Base-by-base conservation (phyloP, 2,329 filamentous ascomycete species). In the Fusarium napiforme region DNA sequence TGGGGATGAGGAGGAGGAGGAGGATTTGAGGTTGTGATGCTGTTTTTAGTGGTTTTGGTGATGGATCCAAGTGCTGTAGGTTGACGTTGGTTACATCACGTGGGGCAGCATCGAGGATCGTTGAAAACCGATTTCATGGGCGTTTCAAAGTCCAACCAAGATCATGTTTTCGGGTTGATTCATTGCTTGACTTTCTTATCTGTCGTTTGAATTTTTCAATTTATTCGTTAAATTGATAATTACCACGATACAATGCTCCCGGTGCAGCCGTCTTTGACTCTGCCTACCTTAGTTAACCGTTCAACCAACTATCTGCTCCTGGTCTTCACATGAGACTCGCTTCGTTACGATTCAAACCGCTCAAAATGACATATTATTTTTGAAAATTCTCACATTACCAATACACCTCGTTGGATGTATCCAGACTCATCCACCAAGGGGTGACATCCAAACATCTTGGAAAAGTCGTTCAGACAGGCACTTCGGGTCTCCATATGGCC, bases 391-490 rank as follows among this genome's bases (percentile, higher is more conserved):
- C 64, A 80, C 57, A 80, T 67, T 10, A 79, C 62, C 42, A 79
- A 47, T 15, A 82, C 79, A 37, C 81, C 81, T 15, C 73, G 78
- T n/a, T 79, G 73, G n/a, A 82, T 77, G 45, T 79, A 79, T n/a
- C 77, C 78, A 7, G 76, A 78, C 70, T 81, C 79, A 28, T 81
- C 74, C 14, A 82, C 60, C 45, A 83, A 72, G 5, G 81, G 80
- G 75, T 83, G 80, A 46, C 81, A 83, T 9, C 78, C 76, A 50
- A 83, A 80, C 55, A 81, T 67, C 32, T 78, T 73, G 26, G 77
- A 77, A 55, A 82, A 82, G 56, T 81, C 76, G 49, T 83, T 82
- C 7, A 83, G 69, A 63, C 82, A 83, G 52, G 76, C 71, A 67
- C 76, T 81, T n/a, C 81, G 76, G n/a, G 78, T 76, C 37, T 79